phyloP scores from a whole-genome alignment of 352 stramenopile genomes.

The Globisporangium barbulae region DNA sequence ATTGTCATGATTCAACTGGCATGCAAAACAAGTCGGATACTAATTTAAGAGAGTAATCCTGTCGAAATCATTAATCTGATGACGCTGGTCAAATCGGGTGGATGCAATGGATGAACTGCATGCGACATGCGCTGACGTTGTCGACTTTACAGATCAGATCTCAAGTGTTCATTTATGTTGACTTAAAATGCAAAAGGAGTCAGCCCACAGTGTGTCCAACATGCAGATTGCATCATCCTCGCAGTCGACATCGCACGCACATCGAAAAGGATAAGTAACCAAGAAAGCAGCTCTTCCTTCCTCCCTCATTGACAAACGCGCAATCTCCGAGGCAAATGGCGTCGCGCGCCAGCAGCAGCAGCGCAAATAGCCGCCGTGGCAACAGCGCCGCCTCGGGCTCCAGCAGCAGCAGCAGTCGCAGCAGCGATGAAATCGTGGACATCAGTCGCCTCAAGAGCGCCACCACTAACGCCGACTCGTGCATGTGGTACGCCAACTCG shows the following conservation, averaged over 20 bases:
- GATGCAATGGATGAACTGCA: not conserved
- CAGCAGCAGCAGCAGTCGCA: not conserved
- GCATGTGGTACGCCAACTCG: slow-evolving; percentile 29
- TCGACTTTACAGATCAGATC: not conserved
- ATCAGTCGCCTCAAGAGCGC: slow-evolving; percentile 18
- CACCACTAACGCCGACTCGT: slow-evolving; percentile 28
- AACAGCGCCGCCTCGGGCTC: not conserved
- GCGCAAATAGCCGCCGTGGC: not conserved
- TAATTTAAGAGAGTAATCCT: not conserved
- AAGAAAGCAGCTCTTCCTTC: not conserved
- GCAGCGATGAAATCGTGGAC: not conserved
- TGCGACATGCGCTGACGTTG: not conserved
- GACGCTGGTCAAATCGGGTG: too few relatives aligned
- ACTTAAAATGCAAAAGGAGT: not conserved
- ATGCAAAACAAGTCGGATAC: not conserved
- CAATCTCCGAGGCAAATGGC: slow-evolving; percentile 1
- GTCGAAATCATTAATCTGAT: too few relatives aligned
- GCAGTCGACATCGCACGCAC: not conserved
- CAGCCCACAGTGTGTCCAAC: not conserved
- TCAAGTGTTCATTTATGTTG: not conserved
- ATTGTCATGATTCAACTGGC: too few relatives aligned
- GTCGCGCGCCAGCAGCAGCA: not conserved
- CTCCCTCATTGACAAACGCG: slow-evolving; percentile 2
- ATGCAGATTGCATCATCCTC: not conserved
- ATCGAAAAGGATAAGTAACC: not conserved